Evolutionary conservation across 202 grass and related monocot species (phyloP), one percentile per base, ranked within the genome.

Genomic region (Tripidium arundinaceum): DNA sequence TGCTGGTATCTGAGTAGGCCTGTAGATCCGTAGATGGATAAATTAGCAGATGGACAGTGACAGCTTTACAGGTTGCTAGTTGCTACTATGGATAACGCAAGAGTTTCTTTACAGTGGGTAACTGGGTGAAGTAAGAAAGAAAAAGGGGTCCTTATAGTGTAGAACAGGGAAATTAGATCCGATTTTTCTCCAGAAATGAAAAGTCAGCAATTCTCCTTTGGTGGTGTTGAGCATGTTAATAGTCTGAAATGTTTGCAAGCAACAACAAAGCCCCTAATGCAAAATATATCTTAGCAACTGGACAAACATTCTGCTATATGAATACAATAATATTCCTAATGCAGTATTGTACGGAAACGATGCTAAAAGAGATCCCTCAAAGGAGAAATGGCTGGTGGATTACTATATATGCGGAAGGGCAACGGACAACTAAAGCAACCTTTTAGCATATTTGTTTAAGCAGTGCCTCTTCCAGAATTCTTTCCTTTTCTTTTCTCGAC

Each of bases 401-500:
- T 72, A 79, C 68, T 58, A 64, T 28, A 70, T 50, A 28, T 12
- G 42, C 2, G 1, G 62, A 58, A 77, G 15, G 14, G 38, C 55
- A 87, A 65, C 36, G n/a, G n/a, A n/a, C n/a, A n/a, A n/a, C 38
- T 47, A n/a, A 72, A 22, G 58, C 5, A 59, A 36, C 57, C 60
- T 46, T 72, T 38, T 74, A 73, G 39, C 71, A 70, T 67, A 72
- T 62, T 70, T 85, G 28, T 55, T 83, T 41, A 74, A 69, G 54
- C 29, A 70, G 16, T 59, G 58, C 7, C 40, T 58, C 75, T 78
- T 75, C 33, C 70, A 28, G 64, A 55, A 77, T 70, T 77, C 26
- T 68, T 83, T 75, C 36, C 79, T 40, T 57, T 68, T 74, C 49
- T 84, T 88, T 74, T 70, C 45, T 76, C n/a, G 45, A 18, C 8